Evolutionary conservation across 2,329 filamentous ascomycete species (phyloP).

Genomic region (Ceratocystis destructans): DNA sequence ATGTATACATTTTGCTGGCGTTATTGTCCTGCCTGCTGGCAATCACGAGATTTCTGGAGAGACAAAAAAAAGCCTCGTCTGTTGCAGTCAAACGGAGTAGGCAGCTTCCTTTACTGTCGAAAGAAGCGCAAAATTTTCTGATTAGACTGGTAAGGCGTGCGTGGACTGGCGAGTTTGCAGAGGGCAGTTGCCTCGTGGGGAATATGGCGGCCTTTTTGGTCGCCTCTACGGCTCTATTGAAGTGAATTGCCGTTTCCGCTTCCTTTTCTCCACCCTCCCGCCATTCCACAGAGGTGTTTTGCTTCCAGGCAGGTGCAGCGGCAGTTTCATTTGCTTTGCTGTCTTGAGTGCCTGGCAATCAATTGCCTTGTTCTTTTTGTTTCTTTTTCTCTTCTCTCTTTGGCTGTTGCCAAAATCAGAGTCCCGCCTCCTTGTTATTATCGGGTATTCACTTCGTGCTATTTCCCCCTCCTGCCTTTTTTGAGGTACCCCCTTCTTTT

Average conservation of each 20-base stretch:
- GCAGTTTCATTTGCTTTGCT: not conserved
- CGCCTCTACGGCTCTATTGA: not conserved
- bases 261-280: not conserved
- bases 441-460: not conserved
- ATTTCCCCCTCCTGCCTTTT: not conserved
- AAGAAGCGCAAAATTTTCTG: not conserved
- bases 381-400: not conserved
- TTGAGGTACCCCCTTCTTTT: not conserved
- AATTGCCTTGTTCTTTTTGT: not conserved
- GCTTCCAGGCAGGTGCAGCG: not conserved
- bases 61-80: not conserved
- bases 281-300: not conserved
- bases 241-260: not conserved
- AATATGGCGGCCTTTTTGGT: not conserved
- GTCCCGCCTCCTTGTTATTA: constrained; percentile 5
- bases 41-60: not conserved
- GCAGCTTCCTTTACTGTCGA: not conserved
- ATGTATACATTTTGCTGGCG: not conserved
- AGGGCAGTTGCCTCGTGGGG: not conserved
- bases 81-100: not conserved
- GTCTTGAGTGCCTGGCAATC: not conserved
- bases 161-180: not conserved
- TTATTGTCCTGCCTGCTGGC: not conserved
- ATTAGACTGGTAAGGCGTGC: not conserved
- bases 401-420: not conserved